These are phyloP conservation scores for Lipomyces lipofer DNA, from an alignment of 805 yeast species.

Conservation along the genomic window DNA sequence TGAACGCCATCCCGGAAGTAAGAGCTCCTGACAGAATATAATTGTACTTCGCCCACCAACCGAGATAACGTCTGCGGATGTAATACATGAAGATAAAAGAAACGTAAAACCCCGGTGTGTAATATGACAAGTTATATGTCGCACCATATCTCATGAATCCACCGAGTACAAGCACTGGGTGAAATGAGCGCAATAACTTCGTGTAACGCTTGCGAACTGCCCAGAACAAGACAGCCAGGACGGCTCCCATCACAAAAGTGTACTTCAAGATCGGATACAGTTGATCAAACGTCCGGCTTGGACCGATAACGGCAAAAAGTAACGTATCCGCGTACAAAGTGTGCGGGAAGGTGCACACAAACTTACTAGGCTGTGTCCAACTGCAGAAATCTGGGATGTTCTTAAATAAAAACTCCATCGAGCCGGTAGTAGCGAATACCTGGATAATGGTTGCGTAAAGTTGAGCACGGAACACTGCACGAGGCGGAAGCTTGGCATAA, in stretches of 20 bases:
- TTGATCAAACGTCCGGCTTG: conserved; percentile 56
- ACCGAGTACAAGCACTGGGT: conserved; percentile 64
- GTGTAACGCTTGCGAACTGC: conserved; percentile 42
- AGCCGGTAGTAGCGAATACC: conserved; percentile 45
- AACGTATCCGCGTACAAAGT: conserved; percentile 57
- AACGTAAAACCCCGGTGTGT: conserved; percentile 16
- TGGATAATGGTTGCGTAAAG: conserved; percentile 50
- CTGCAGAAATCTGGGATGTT: conserved; percentile 46
- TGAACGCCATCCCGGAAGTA: conserved; percentile 67
- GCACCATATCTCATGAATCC: conserved; percentile 16
- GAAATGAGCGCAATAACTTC: conserved; percentile 46
- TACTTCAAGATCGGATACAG: conserved; percentile 56
- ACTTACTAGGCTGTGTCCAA: conserved; percentile 45
- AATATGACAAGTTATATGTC: conserved; percentile 19
- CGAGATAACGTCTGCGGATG: conserved; percentile 15
- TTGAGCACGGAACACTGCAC: conserved; percentile 57
- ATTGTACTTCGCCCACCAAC: conserved; percentile 36
- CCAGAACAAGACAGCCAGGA: conserved; percentile 47
- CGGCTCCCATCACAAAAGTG: conserved; percentile 60
- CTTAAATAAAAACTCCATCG: conserved; percentile 36
- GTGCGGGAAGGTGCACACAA: conserved; percentile 49
- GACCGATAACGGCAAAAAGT: conserved; percentile 66
- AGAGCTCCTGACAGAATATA: conserved; percentile 64
- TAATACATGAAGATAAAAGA: conserved; percentile 11
- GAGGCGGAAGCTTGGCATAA: conserved; percentile 63